Percentiles rank a stretch among this genome's conserved stretches.
These are phyloP conservation scores for Pseudonectria buxi DNA, from an alignment of 2,329 filamentous ascomycete genomes.

Conservation along the genomic window DNA sequence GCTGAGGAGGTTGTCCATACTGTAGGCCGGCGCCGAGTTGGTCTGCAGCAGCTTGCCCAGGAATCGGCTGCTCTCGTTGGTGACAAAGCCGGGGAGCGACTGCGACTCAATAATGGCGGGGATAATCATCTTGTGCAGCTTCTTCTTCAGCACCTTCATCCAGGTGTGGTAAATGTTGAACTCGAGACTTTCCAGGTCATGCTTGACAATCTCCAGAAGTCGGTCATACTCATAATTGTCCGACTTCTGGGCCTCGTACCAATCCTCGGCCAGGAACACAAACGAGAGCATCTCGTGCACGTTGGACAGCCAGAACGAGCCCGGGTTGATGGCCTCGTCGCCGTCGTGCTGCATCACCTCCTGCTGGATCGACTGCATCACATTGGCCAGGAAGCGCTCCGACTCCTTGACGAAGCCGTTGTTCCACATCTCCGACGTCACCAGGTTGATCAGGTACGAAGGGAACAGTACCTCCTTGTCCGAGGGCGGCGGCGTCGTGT, in stretches of 20 bases:
- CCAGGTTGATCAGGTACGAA: constrained; percentile 96
- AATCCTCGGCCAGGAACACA: constrained; percentile 97
- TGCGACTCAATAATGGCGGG: constrained; percentile 98
- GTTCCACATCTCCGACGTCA: constrained; percentile 99
- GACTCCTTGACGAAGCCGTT: constrained; percentile 99
- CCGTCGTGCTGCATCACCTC: constrained; percentile 99
- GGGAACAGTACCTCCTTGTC: constrained; percentile 99
- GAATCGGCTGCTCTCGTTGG: constrained; percentile 97
- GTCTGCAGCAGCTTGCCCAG: constrained; percentile 91
- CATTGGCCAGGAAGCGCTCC: constrained; percentile 95
- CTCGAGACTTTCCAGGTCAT: constrained; percentile 94
- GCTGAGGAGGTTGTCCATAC: constrained; percentile 97
- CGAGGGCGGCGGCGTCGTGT: constrained; percentile 78
- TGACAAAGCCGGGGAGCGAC: constrained; percentile 95
- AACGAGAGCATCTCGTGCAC: constrained; percentile 99
- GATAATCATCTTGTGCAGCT: constrained; percentile 98
- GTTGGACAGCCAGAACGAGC: constrained; percentile 98
- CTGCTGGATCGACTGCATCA: constrained; percentile 99
- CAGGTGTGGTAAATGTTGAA: constrained; percentile 99
- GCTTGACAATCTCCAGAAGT: constrained; percentile 96
- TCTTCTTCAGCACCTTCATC: constrained; percentile 99
- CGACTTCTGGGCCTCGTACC: constrained; percentile 98
- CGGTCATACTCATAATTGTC: constrained; percentile 99
- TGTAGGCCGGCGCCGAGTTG: constrained; percentile 89
- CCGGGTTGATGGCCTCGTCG: constrained; percentile 93